Conservation (phyloP, 164 flowering plant species). For the Taxillus chinensis region DNA sequence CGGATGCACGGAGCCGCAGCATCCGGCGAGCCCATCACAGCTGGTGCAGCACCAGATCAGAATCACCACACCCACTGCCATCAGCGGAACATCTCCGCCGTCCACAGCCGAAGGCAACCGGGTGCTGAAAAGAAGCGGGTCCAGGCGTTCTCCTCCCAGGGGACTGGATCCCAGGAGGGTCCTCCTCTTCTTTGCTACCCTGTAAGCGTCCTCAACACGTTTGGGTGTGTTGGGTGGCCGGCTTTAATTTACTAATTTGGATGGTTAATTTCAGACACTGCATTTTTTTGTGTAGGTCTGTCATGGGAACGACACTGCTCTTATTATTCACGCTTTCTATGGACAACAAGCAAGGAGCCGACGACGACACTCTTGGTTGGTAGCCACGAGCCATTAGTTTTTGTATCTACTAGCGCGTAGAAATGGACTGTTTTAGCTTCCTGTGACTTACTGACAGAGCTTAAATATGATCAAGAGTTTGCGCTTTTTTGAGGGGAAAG, state of each 20-base stretch:
- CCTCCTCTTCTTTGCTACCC: conserved; percentile 63
- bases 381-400: too few species aligned
- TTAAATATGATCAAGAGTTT: too few species aligned
- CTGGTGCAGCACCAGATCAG: not conserved
- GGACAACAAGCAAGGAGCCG: conserved; percentile 19
- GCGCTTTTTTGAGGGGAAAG: too few species aligned
- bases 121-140: not conserved
- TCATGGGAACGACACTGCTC: conserved; percentile 72
- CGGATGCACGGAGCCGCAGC: not conserved
- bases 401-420: too few species aligned
- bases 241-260: too few species aligned
- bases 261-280: too few species aligned
- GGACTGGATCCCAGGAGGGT: conserved; percentile 48
- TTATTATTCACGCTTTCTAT: conserved; percentile 65
- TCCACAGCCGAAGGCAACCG: not conserved
- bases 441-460: too few species aligned
- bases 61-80: not conserved
- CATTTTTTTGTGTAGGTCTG: conserved; percentile 42
- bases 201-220: conserved; percentile 34
- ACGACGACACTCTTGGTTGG: conserved; percentile 5
- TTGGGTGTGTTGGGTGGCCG: too few species aligned
- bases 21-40: not conserved
- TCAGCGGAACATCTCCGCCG: not conserved
- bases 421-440: too few species aligned
- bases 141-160: conserved; percentile 39